phyloP scores from a whole-genome alignment of 202 grass and related monocot species.

The Carex arenaria region DNA sequence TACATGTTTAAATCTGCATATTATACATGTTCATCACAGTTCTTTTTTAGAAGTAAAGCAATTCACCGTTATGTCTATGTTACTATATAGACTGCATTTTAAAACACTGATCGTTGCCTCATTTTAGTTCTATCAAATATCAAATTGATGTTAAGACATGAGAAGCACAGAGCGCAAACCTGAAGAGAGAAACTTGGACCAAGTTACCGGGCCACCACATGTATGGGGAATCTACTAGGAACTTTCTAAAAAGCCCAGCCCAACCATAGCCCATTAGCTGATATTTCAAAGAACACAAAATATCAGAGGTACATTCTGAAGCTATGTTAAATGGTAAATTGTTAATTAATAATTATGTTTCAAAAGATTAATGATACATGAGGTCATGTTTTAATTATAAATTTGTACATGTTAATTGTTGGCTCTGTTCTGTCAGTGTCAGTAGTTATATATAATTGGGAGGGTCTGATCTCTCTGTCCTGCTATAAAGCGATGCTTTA shows the following conservation, averaged over 20 bases:
- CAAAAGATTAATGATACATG: not conserved
- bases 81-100: no score
- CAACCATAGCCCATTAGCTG: slow-evolving; percentile 82
- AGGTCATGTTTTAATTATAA: not conserved
- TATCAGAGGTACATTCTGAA: not conserved
- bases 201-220: slow-evolving; percentile 90
- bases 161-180: slow-evolving; percentile 21
- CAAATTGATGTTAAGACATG: not conserved
- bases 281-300: not conserved
- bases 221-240: slow-evolving; percentile 73
- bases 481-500: not conserved
- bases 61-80: no score
- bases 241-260: slow-evolving; percentile 69
- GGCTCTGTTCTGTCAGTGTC: not conserved
- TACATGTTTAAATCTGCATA: not conserved
- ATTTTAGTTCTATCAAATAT: not conserved
- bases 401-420: not conserved
- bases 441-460: not conserved
- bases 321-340: not conserved
- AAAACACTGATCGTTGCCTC: not conserved
- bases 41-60: not conserved
- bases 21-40: not conserved
- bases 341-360: not conserved
- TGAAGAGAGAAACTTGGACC: slow-evolving; percentile 82
- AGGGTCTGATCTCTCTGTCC: not conserved